Evolutionary conservation across 805 yeast genomes (phyloP).

Genomic region (Hanseniaspora singularis): DNA sequence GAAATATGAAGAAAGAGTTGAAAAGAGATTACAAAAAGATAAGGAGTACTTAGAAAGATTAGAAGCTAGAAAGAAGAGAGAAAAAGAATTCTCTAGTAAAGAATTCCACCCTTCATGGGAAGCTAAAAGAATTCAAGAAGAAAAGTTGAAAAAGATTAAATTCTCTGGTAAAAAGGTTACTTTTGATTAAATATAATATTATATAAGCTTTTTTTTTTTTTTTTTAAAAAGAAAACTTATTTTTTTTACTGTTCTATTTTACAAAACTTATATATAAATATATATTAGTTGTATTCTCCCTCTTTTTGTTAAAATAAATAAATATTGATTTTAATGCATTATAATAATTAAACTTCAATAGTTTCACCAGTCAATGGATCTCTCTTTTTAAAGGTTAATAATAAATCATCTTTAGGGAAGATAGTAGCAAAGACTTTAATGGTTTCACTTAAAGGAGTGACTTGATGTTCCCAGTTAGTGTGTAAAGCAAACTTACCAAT

Average conservation of each 20-base stretch:
- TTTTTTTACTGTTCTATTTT: background rate
- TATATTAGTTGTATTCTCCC: no score
- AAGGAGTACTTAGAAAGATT: constrained; percentile 30
- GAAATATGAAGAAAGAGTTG: constrained; percentile 63
- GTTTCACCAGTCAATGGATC: constrained; percentile 36
- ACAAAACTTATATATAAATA: no score
- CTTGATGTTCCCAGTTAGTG: constrained; percentile 69
- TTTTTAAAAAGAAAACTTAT: background rate
- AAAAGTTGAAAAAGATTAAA: constrained; percentile 48
- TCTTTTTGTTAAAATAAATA: no score
- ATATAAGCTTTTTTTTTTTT: background rate
- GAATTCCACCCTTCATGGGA: constrained; percentile 95
- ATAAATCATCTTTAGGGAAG: constrained; percentile 92
- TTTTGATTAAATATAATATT: constrained; percentile 38
- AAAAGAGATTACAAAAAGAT: constrained; percentile 38
- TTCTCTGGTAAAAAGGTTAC: constrained; percentile 77
- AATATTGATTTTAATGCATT: no score
- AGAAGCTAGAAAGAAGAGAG: constrained; percentile 18
- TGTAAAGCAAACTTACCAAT: constrained; percentile 81
- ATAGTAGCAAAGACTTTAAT: constrained; percentile 95
- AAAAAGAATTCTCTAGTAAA: constrained; percentile 21
- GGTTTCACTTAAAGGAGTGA: constrained; percentile 76
- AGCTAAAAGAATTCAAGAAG: constrained; percentile 69
- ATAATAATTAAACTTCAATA: constrained; percentile 1
- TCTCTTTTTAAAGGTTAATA: constrained; percentile 59